Evolutionary conservation across 495 filamentous ascomycete species (phyloP).

Genomic region (Paragyromitra xinjiangensis): DNA sequence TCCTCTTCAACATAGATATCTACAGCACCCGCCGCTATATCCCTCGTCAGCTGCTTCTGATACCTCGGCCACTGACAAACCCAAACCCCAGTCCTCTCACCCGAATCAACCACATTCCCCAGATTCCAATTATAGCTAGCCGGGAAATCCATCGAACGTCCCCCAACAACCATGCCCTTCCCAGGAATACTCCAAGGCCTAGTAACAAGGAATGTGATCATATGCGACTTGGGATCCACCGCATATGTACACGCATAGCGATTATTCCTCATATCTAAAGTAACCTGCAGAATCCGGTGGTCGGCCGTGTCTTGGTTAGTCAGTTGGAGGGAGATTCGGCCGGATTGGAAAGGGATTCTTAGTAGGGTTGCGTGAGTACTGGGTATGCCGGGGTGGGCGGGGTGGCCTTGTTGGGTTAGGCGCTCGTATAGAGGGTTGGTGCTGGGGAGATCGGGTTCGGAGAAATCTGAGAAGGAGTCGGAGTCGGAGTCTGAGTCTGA

Average conservation of each 20-base stretch:
- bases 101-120: slow-evolving; percentile 26
- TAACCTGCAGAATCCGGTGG: background rate
- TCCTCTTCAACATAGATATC: slow-evolving; percentile 26
- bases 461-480: background rate
- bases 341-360: background rate
- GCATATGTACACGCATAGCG: slow-evolving; percentile 3
- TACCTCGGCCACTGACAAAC: slow-evolving; percentile 20
- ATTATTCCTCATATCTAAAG: background rate
- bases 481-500: background rate
- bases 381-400: background rate
- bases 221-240: background rate
- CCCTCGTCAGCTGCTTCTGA: slow-evolving; percentile 5
- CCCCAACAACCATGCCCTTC: slow-evolving; percentile 8
- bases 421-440: background rate
- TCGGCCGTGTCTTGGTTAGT: background rate
- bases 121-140: slow-evolving; percentile 11
- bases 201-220: slow-evolving; percentile 20
- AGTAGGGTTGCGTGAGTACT: background rate
- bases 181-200: slow-evolving; percentile 19
- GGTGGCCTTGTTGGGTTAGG: background rate
- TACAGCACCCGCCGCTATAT: background rate
- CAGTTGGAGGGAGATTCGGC: background rate
- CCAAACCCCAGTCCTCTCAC: slow-evolving; percentile 7
- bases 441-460: background rate
- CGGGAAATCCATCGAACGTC: background rate